Evolutionary conservation across 176 grass and related monocot species (phyloP).

Genomic region (Eragrostis curvula): DNA sequence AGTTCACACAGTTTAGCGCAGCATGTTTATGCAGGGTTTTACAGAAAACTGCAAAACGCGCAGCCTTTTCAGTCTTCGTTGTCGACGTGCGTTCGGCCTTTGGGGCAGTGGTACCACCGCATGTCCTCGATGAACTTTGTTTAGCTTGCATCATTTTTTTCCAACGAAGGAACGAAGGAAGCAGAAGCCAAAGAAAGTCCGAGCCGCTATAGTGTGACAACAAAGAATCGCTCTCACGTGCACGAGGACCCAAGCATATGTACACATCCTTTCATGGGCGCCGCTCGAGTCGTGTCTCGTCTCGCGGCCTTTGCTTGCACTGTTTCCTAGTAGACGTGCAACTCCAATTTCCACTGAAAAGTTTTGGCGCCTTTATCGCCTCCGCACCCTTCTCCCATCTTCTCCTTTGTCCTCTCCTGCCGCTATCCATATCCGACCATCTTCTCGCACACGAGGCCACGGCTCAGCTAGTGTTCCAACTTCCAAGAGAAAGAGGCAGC

Average conservation of each 20-base stretch:
- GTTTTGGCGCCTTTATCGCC: constrained; percentile 18
- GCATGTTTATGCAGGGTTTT: no score
- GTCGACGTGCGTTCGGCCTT: neutral
- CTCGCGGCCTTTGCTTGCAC: neutral
- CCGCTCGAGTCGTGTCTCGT: neutral
- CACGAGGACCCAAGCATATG: neutral
- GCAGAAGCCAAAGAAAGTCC: neutral
- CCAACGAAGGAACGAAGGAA: neutral
- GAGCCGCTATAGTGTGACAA: neutral
- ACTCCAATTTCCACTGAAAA: constrained; percentile 19
- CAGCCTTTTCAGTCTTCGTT: neutral
- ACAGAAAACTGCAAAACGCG: neutral
- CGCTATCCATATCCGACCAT: constrained; percentile 27
- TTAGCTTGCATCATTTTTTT: neutral
- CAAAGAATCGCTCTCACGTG: constrained; percentile 4
- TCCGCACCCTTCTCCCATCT: constrained; percentile 1
- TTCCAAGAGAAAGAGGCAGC: neutral
- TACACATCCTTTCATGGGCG: constrained; percentile 14
- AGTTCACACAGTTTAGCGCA: no score
- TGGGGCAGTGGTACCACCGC: neutral
- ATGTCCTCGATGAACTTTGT: neutral
- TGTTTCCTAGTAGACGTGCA: constrained; percentile 20
- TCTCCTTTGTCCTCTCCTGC: constrained; percentile 38
- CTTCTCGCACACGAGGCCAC: neutral
- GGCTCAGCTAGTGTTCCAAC: neutral